Conservation (phyloP, 257 asterid species). For the Eustoma russellianum region DNA sequence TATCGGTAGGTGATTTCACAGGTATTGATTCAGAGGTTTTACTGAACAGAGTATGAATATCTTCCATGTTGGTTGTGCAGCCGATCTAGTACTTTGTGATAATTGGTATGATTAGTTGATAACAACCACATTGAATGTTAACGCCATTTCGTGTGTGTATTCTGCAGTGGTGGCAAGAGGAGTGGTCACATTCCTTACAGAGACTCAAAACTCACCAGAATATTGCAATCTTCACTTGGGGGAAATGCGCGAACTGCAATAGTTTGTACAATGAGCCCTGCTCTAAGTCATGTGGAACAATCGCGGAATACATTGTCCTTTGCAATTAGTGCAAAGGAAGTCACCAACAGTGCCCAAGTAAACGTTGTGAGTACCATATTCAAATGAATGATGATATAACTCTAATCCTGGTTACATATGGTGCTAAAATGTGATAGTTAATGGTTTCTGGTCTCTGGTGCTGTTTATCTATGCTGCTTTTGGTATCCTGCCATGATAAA, state of each 20-base stretch:
- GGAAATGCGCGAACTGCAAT: constrained; percentile 98
- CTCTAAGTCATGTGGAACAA: constrained; percentile 88
- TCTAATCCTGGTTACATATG: background rate
- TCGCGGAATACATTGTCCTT: constrained; percentile 80
- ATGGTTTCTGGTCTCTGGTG: background rate
- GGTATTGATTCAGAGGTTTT: too few species aligned
- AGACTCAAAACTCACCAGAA: constrained; percentile 88
- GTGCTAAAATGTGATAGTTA: background rate
- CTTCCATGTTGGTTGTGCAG: too few species aligned
- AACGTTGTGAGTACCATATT: constrained; percentile 41
- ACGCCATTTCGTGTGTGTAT: background rate
- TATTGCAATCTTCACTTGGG: constrained; percentile 86
- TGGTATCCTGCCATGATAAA: background rate
- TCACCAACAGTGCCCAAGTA: constrained; percentile 78
- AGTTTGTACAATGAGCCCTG: constrained; percentile 91
- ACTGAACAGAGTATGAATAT: too few species aligned
- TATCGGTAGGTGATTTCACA: too few species aligned
- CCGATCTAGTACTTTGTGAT: too few species aligned
- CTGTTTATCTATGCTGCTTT: background rate
- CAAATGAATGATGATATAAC: background rate
- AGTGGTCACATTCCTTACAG: constrained; percentile 81
- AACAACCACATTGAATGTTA: background rate
- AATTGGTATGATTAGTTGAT: too few species aligned
- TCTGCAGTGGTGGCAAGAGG: constrained; percentile 63
- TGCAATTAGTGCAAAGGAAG: constrained; percentile 96